These are phyloP conservation scores for Scutellaria minor DNA, from an alignment of 257 asterid genomes.

Conservation along the genomic window DNA sequence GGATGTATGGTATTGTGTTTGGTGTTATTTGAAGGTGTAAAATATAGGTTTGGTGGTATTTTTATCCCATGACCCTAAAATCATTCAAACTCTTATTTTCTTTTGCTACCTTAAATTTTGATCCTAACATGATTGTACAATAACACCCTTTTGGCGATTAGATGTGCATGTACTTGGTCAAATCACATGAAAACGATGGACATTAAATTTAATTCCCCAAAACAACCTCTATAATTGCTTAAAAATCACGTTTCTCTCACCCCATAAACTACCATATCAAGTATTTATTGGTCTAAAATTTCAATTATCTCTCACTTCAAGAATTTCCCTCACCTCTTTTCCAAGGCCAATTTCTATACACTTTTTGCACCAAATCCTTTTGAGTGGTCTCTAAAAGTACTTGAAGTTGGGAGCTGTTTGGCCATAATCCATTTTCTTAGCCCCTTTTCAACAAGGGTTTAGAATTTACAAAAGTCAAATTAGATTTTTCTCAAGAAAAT, in stretches of 20 bases:
- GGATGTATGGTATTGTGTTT: no score
- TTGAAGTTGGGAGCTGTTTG: slow-evolving; percentile 23
- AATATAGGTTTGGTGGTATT: no score
- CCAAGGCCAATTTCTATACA: neutral
- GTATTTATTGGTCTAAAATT: slow-evolving; percentile 36
- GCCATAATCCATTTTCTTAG: slow-evolving; percentile 21
- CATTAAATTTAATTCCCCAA: slow-evolving; percentile 14
- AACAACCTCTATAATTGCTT: slow-evolving; percentile 37
- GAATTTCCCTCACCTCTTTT: neutral
- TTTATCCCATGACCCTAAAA: no score
- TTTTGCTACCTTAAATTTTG: neutral
- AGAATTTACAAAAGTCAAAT: slow-evolving; percentile 10
- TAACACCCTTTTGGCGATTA: slow-evolving; percentile 32
- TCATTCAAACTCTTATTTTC: no score
- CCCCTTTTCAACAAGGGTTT: neutral
- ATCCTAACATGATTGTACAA: neutral
- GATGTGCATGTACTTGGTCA: slow-evolving; percentile 51
- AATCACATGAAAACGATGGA: slow-evolving; percentile 32
- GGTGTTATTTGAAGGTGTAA: no score
- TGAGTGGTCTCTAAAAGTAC: neutral
- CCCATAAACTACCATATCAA: slow-evolving; percentile 20
- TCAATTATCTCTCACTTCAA: slow-evolving; percentile 11
- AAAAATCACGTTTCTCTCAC: slow-evolving; percentile 46
- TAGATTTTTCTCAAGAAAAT: neutral
- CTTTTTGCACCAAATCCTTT: slow-evolving; percentile 26